Evolutionary conservation across 139 green algal genomes (phyloP).

Genomic region (Closterium sp.): DNA sequence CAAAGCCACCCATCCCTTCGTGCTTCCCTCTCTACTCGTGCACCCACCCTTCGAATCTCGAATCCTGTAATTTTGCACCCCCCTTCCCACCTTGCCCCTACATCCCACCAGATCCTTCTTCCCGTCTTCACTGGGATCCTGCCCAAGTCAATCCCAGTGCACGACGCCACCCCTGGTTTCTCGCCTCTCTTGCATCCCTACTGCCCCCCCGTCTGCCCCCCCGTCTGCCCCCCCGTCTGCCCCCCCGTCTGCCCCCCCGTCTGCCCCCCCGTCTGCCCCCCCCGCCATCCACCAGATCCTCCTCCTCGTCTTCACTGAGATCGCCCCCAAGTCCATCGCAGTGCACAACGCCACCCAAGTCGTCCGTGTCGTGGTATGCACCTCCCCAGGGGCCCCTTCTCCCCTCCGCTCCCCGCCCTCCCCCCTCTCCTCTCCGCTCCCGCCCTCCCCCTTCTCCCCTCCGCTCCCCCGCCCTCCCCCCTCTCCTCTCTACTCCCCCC

Average conservation of each 20-base stretch:
- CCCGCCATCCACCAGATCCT: conserved; percentile 27
- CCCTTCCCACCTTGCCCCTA: background rate
- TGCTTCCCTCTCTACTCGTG: background rate
- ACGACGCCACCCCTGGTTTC: conserved; percentile 41
- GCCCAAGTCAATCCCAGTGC: conserved; percentile 56
- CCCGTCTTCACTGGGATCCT: conserved; percentile 60
- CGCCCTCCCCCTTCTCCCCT: background rate
- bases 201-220: no score
- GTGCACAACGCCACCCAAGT: conserved; percentile 56
- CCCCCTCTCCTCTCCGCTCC: background rate
- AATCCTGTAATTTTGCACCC: background rate
- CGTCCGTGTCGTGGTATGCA: conserved; percentile 44
- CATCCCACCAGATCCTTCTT: background rate
- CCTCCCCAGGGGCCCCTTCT: background rate
- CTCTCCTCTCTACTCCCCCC: background rate
- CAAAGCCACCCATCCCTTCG: no score
- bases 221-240: background rate
- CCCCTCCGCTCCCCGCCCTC: background rate
- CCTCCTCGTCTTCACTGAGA: conserved; percentile 58
- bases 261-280: background rate
- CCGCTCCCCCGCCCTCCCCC: background rate
- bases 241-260: background rate
- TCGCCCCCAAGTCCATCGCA: conserved; percentile 59
- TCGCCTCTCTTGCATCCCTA: no score
- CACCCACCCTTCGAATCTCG: background rate